A percentile compares a stretch with the other conserved stretches of the same genome.
phyloP scores from a whole-genome alignment of 1,284 basidiomycete species.

The Anthracocystis panici-leucophaei region DNA sequence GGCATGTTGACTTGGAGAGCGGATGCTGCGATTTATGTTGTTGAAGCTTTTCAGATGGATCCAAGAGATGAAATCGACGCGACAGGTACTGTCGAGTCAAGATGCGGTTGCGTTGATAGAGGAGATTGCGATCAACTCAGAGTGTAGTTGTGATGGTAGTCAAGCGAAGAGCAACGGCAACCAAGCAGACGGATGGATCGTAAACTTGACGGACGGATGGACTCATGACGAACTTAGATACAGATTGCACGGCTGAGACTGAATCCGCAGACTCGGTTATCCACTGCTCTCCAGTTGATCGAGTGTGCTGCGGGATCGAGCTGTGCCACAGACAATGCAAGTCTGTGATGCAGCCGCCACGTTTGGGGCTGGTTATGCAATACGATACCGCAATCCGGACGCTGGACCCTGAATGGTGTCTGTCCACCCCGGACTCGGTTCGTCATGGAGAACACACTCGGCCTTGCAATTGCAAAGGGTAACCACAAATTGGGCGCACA shows the following conservation, averaged over 20 bases:
- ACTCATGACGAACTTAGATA: background rate
- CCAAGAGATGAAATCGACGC: too few relatives aligned
- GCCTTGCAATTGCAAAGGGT: background rate
- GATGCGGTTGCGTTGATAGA: background rate
- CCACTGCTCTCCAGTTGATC: background rate
- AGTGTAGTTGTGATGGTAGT: background rate
- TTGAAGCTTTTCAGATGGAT: background rate
- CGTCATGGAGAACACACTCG: background rate
- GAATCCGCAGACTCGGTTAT: background rate
- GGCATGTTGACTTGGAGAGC: constrained; percentile 57
- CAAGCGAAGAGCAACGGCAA: background rate
- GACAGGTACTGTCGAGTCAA: background rate
- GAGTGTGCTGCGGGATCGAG: background rate
- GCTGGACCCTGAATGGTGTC: constrained; percentile 8
- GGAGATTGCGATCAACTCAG: background rate
- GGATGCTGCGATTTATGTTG: background rate
- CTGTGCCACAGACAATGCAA: background rate
- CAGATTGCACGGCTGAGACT: background rate
- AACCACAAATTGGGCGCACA: background rate
- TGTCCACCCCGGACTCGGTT: background rate
- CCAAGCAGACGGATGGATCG: background rate
- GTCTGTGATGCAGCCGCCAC: background rate
- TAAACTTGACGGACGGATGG: background rate
- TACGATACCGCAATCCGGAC: constrained; percentile 2
- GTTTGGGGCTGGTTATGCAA: constrained; percentile 11